phyloP scores from a whole-genome alignment of 2,329 filamentous ascomycete genomes.

The Epichloe aotearoae region DNA sequence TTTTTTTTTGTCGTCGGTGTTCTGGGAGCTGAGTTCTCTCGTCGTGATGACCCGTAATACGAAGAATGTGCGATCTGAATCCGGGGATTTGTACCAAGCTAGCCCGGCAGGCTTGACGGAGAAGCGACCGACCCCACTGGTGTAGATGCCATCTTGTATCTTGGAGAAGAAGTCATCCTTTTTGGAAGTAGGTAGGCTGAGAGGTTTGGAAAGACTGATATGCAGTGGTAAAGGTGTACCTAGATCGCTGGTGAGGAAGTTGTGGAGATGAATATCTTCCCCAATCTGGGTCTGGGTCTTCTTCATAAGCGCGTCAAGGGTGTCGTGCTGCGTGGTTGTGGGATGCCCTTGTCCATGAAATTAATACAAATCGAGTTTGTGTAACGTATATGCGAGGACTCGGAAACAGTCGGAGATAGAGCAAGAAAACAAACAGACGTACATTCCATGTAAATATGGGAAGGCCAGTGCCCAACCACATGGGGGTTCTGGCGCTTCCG shows the following conservation, averaged over 20 bases:
- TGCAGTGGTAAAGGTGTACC: constrained; percentile 71
- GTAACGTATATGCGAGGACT: neutral
- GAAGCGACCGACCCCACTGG: constrained; percentile 19
- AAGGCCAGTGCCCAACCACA: constrained; percentile 81
- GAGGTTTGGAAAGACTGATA: constrained; percentile 75
- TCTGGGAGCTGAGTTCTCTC: constrained; percentile 2
- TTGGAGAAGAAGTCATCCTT: constrained; percentile 53
- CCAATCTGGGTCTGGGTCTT: constrained; percentile 21
- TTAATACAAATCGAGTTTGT: neutral
- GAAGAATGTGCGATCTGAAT: constrained; percentile 67
- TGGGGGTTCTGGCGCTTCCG: constrained; percentile 74
- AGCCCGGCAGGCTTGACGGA: constrained; percentile 25
- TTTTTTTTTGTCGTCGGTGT: constrained; percentile 11
- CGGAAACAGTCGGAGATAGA: neutral
- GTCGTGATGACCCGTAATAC: constrained; percentile 49
- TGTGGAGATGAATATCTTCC: constrained; percentile 37
- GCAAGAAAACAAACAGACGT: constrained; percentile 21
- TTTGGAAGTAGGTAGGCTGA: constrained; percentile 60
- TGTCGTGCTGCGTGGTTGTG: constrained; percentile 28
- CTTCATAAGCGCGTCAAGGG: constrained; percentile 31
- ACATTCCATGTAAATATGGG: constrained; percentile 91
- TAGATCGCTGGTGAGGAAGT: constrained; percentile 64
- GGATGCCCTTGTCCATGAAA: constrained; percentile 38
- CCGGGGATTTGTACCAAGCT: constrained; percentile 38
- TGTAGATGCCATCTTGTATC: constrained; percentile 31